These are phyloP conservation scores for Ceratocystis huliohia DNA, from an alignment of 2,329 filamentous ascomycete genomes.

Conservation along the genomic window DNA sequence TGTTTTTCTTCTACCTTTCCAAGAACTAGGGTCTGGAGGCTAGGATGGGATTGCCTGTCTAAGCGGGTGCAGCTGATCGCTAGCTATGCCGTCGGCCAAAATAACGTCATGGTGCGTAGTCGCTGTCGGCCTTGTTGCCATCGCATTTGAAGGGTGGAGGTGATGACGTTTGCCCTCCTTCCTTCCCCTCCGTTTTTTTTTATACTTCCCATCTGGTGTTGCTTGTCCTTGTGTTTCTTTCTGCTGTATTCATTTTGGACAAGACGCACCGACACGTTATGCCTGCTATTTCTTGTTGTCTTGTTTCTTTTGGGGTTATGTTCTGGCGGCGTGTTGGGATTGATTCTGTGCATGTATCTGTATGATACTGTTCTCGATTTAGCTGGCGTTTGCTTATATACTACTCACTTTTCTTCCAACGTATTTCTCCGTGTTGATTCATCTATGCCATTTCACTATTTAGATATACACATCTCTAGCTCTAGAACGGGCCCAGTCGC, in stretches of 20 bases:
- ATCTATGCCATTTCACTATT: not conserved
- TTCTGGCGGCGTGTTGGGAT: not conserved
- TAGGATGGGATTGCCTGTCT: not conserved
- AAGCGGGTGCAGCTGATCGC: not conserved
- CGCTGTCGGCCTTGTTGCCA: not conserved
- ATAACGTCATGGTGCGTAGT: not conserved
- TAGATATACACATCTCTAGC: not conserved
- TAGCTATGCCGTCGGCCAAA: conserved; percentile 3
- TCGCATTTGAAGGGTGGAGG: not conserved
- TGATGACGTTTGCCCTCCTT: conserved; percentile 14
- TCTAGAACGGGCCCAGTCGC: not conserved
- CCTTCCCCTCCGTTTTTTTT: not conserved
- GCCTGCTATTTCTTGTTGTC: not conserved
- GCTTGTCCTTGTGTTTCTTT: not conserved
- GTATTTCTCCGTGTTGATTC: too few species aligned
- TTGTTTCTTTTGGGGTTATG: not conserved
- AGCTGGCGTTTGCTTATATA: not conserved
- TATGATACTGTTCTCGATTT: not conserved
- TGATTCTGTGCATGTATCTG: not conserved
- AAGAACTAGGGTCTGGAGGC: not conserved
- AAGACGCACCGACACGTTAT: not conserved
- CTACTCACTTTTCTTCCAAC: not conserved
- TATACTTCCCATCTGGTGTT: not conserved
- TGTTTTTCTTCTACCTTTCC: not conserved
- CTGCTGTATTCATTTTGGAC: not conserved